These are phyloP conservation scores for Tetrapyrgos nigripes DNA, from an alignment of 1,284 basidiomycete genomes.

Conservation along the genomic window DNA sequence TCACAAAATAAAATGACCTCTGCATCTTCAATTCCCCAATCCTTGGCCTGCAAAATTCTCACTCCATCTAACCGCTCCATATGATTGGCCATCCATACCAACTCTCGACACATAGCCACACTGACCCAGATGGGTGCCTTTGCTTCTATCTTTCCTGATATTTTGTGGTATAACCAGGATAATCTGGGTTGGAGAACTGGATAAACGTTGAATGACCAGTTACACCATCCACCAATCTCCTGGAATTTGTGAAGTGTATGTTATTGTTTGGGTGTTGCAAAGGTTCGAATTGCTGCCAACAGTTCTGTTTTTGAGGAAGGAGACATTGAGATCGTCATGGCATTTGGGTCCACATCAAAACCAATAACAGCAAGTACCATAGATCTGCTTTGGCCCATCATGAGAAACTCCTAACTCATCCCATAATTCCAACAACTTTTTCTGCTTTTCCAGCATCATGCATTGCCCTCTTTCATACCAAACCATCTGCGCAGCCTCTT, in stretches of 20 bases:
- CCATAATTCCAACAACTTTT: no score
- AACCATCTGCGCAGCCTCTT: no score
- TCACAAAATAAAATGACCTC: not conserved
- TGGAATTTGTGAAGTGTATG: slow-evolving; percentile 25
- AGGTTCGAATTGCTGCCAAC: slow-evolving; percentile 17
- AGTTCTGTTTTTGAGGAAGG: slow-evolving; percentile 17
- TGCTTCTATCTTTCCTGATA: slow-evolving; percentile 5
- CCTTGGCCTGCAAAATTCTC: not conserved
- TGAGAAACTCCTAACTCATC: no score
- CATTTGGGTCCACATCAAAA: slow-evolving; percentile 37
- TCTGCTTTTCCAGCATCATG: no score
- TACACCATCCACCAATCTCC: slow-evolving; percentile 34
- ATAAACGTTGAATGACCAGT: slow-evolving; percentile 39
- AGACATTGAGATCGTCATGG: slow-evolving; percentile 35
- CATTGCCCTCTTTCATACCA: no score
- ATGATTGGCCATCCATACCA: not conserved
- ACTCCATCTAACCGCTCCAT: not conserved
- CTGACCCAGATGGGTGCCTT: not conserved
- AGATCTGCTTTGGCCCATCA: no score
- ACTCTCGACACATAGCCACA: not conserved
- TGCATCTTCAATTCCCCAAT: not conserved
- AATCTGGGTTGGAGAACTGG: slow-evolving; percentile 34
- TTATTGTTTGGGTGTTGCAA: slow-evolving; percentile 12
- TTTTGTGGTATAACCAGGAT: slow-evolving; percentile 16
- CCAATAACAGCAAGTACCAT: no score